Evolutionary conservation across 768 basidiomycete genomes (phyloP), one percentile per base, ranked within the genome.

Genomic region (Hericium coralloides): DNA sequence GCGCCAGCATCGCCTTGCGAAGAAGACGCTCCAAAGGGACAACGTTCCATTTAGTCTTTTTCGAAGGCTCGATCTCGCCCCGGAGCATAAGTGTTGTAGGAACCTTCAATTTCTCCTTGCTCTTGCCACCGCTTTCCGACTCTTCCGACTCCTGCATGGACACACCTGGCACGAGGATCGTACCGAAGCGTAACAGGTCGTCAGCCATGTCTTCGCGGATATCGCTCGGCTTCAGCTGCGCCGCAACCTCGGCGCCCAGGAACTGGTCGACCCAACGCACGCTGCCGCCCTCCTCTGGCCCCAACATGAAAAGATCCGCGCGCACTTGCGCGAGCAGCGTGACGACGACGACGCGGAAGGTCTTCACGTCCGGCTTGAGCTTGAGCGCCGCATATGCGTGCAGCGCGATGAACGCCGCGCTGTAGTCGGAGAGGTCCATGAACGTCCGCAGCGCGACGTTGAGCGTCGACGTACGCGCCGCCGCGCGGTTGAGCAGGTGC

Each of bases 11-110:
- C 1, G 61, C 59, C 36, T 37, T 57, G 8, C 23, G 20, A 17
- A 62, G 6, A 20, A 62, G 36, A 20, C 57, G 56, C 47, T 62
- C 61, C 12, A 62, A 54, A 20, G 61, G 61, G 47, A 52, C 56
- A 23, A 58, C 15, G n/a, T 60, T 59, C 56, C 61, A 62, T 38
- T 45, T 12, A 2, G 10, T 25, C 5, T 36, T 15, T 39, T 9
- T 4, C 5, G 31, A 26, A 12, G 20, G 22, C 18, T 52, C 36
- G 31, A 37, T 23, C 8, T 26, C 45, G 9, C 25, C 39, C 53
- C 52, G 3, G 10, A 60, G 41, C 12, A 38, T 31, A 22, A 20
- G 22, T 18, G 2, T 39, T 20, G 7, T 15, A 10, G 43, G 9
- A n/a, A n/a, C n/a, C 43, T 45, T 45, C 43, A 15, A 15, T n/a